Conservation (phyloP, 129 eudicot species). For the Tagetes erecta region DNA sequence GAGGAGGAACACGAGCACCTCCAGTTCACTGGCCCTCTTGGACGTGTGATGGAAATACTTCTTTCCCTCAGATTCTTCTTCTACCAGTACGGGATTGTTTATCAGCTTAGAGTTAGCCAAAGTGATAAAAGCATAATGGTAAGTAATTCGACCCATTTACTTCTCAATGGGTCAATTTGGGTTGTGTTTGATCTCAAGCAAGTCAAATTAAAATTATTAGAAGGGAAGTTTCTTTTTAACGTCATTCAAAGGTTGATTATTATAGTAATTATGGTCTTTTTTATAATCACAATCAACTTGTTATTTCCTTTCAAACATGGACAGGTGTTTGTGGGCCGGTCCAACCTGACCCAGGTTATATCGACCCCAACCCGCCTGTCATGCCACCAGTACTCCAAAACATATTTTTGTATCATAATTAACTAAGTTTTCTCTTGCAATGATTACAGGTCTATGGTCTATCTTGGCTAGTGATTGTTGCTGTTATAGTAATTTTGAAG, state of each 20-base stretch:
- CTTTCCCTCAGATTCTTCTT: constrained; percentile 78
- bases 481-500: constrained; percentile 77
- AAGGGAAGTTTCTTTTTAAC: background rate
- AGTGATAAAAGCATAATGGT: constrained; percentile 77
- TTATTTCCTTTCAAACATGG: background rate
- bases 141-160: constrained; percentile 12
- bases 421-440: constrained; percentile 17
- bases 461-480: constrained; percentile 91
- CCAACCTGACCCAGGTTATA: background rate
- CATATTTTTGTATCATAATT: background rate
- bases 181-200: background rate
- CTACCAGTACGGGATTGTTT: constrained; percentile 91
- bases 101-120: constrained; percentile 80
- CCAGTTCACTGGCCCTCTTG: constrained; percentile 63
- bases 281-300: background rate
- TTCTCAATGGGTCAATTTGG: background rate
- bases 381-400: constrained; percentile 14
- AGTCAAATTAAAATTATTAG: background rate
- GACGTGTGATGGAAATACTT: constrained; percentile 67
- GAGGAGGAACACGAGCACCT: constrained; percentile 95
- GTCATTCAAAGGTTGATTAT: background rate
- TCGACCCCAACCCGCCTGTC: background rate
- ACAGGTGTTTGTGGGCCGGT: background rate
- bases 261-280: background rate
- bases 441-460: constrained; percentile 81